A percentile compares a stretch with the other conserved stretches of the same genome.
Conservation (phyloP, 192 early-diverging fungal species). For the Chytriomyces confervae region DNA sequence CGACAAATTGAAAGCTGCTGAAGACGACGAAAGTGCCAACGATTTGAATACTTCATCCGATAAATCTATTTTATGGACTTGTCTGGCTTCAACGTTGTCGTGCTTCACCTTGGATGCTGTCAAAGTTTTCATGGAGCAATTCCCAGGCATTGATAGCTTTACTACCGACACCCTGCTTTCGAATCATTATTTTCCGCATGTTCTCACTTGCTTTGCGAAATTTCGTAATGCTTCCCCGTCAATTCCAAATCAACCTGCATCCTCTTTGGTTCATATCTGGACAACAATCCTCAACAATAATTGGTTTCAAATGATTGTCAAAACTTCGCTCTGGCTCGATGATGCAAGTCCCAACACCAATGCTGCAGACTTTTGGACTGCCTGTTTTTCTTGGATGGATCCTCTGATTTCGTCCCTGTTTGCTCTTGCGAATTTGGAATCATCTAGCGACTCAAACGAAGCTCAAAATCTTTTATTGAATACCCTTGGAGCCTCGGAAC, state of each 20-base stretch:
- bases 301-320: constrained; percentile 16
- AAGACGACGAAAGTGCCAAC: neutral
- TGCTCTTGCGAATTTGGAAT: neutral
- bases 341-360: neutral
- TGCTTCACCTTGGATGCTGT: constrained; percentile 15
- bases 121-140: neutral
- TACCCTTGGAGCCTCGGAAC: neutral
- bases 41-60: neutral
- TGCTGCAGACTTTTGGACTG: neutral
- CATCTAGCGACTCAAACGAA: neutral
- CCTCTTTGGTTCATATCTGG: neutral
- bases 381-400: constrained; percentile 15
- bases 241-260: neutral
- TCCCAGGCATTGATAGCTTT: constrained; percentile 15
- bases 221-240: neutral
- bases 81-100: neutral
- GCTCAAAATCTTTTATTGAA: neutral
- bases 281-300: neutral
- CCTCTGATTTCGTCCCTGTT: constrained; percentile 12
- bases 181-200: neutral
- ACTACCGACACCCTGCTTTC: neutral
- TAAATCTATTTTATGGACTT: neutral
- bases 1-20: neutral
- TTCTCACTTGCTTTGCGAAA: constrained; percentile 19
- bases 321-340: constrained; percentile 22